Evolutionary conservation across 768 basidiomycete species (phyloP).

Genomic region (Cystofilobasidium bisporidii): DNA sequence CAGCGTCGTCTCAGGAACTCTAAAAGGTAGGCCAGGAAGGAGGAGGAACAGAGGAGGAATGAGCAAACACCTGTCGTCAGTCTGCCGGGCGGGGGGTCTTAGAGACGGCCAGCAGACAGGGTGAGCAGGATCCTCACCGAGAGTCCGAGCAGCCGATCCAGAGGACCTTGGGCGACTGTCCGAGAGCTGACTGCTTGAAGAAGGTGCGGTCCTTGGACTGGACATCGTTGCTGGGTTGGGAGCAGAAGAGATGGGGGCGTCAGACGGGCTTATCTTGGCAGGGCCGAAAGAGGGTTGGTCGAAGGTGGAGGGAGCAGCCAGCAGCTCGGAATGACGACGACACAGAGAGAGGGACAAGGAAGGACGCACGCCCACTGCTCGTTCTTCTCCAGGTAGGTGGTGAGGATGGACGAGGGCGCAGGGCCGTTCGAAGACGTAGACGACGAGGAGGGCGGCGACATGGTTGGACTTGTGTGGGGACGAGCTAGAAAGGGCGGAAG

Average conservation of each 20-base stretch:
- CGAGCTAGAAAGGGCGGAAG: not conserved
- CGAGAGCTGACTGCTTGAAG: slow-evolving; percentile 25
- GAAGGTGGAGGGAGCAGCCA: too few relatives aligned
- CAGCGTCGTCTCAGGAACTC: slow-evolving; percentile 27
- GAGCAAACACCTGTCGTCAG: not conserved
- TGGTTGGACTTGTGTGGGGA: too few relatives aligned
- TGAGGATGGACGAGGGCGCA: not conserved
- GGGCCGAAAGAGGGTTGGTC: too few relatives aligned
- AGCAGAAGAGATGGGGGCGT: not conserved
- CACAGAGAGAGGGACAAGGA: not conserved
- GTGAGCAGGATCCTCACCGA: slow-evolving; percentile 7
- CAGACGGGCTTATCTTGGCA: not conserved
- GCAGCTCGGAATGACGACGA: not conserved
- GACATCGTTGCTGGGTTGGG: slow-evolving; percentile 21
- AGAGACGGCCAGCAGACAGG: too few relatives aligned
- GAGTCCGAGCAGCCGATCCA: slow-evolving; percentile 29
- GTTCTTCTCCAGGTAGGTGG: slow-evolving; percentile 13
- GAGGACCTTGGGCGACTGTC: slow-evolving; percentile 27
- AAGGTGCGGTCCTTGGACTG: slow-evolving; percentile 17
- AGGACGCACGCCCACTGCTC: slow-evolving; percentile 14
- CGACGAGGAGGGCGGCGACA: not conserved
- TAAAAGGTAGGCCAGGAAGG: not conserved
- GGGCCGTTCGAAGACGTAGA: not conserved
- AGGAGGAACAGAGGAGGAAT: not conserved
- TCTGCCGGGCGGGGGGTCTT: not conserved